Conservation (phyloP, 768 basidiomycete species). For the Candolleomyces aberdarensis region DNA sequence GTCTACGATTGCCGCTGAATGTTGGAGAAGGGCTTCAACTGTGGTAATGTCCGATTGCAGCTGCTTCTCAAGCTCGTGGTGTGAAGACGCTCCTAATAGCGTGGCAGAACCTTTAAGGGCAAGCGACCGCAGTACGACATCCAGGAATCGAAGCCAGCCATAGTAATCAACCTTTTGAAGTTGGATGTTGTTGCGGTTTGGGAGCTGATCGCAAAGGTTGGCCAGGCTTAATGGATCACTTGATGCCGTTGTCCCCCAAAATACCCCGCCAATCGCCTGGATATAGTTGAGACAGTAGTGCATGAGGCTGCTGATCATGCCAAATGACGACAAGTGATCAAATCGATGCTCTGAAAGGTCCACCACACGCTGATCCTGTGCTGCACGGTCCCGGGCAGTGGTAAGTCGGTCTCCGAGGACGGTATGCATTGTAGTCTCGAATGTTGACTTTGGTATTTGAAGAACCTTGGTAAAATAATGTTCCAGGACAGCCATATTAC, state of each 20-base stretch:
- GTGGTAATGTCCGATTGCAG: too few species aligned
- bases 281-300: slow-evolving; percentile 16
- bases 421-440: slow-evolving; percentile 11
- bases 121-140: slow-evolving; percentile 8
- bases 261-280: slow-evolving; percentile 2
- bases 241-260: slow-evolving; percentile 6
- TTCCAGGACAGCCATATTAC: too few species aligned
- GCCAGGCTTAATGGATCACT: slow-evolving; percentile 11
- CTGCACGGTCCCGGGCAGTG: slow-evolving; percentile 16
- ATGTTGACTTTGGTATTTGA: slow-evolving; percentile 11
- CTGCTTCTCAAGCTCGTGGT: not conserved
- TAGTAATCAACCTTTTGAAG: slow-evolving; percentile 16
- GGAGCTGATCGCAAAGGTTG: slow-evolving; percentile 1
- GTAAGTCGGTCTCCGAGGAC: slow-evolving; percentile 16
- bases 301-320: slow-evolving; percentile 18
- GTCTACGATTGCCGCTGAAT: too few species aligned
- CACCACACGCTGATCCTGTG: slow-evolving; percentile 18
- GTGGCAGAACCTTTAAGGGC: not conserved
- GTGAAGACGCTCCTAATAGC: not conserved
- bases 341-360: slow-evolving; percentile 14
- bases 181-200: slow-evolving; percentile 10
- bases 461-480: slow-evolving; percentile 17
- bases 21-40: too few species aligned
- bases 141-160: slow-evolving; percentile 15
- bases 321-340: slow-evolving; percentile 16